phyloP scores from a whole-genome alignment of 345 rosid genomes.

The Pseudoturritis turrita region DNA sequence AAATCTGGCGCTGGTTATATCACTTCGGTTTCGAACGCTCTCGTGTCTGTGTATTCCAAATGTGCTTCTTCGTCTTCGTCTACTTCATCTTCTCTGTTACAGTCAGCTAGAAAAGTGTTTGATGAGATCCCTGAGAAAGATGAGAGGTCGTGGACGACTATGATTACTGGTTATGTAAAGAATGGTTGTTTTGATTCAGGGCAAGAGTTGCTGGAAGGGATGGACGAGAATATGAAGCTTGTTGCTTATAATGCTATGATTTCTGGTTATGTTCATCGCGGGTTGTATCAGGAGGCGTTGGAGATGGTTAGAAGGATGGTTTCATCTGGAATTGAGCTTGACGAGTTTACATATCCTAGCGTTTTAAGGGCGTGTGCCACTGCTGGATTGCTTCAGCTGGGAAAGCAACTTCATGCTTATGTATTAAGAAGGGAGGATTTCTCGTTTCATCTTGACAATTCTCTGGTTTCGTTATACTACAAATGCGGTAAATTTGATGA shows the following conservation, averaged over 20 bases:
- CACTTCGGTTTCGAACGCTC: slow-evolving; percentile 31
- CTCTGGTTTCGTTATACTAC: slow-evolving; percentile 27
- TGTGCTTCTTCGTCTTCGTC: slow-evolving; percentile 17
- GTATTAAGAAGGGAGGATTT: slow-evolving; percentile 24
- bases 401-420: slow-evolving; percentile 34
- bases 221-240: slow-evolving; percentile 28
- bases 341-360: slow-evolving; percentile 36
- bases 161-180: slow-evolving; percentile 33
- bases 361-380: slow-evolving; percentile 34
- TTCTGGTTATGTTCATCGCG: slow-evolving; percentile 35
- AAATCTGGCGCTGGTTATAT: slow-evolving; percentile 27
- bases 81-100: background rate
- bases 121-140: slow-evolving; percentile 34
- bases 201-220: slow-evolving; percentile 16
- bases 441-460: slow-evolving; percentile 30
- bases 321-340: slow-evolving; percentile 27
- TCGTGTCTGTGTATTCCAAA: slow-evolving; percentile 29
- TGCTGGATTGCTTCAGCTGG: slow-evolving; percentile 26
- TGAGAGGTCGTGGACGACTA: slow-evolving; percentile 39
- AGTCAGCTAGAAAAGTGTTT: slow-evolving; percentile 27
- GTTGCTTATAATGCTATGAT: slow-evolving; percentile 35
- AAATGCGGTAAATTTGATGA: slow-evolving; percentile 34
- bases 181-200: slow-evolving; percentile 30
- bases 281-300: slow-evolving; percentile 28
- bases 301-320: slow-evolving; percentile 32